phyloP scores from a whole-genome alignment of 2,329 filamentous ascomycete genomes.

The Paracoccidioides brasiliensis region DNA sequence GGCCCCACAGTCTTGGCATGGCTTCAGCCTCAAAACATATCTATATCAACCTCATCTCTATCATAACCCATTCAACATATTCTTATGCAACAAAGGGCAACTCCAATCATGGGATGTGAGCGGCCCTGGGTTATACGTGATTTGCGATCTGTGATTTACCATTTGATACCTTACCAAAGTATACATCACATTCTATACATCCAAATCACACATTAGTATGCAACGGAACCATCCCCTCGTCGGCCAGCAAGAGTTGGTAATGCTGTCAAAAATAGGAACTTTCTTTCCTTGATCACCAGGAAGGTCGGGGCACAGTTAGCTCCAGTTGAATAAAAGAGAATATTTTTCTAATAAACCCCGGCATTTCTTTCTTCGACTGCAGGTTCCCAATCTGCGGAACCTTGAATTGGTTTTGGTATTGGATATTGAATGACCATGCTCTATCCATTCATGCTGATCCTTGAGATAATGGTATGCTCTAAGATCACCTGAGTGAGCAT shows the following conservation, averaged over 20 bases:
- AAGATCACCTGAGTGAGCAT: constrained; percentile 40
- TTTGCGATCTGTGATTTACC: not conserved
- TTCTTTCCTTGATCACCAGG: too few species aligned
- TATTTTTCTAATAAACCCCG: too few species aligned
- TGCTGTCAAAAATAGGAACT: too few species aligned
- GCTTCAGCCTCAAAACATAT: not conserved
- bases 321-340: too few species aligned
- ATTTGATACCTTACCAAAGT: not conserved
- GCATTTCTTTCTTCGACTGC: not conserved
- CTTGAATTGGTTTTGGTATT: not conserved
- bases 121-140: not conserved
- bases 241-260: too few species aligned
- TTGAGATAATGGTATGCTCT: constrained; percentile 33
- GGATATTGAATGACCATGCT: constrained; percentile 7
- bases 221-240: too few species aligned
- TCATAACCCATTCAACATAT: too few species aligned
- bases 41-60: not conserved
- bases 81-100: not conserved
- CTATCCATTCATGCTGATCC: constrained; percentile 35
- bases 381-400: not conserved
- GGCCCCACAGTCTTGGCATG: not conserved
- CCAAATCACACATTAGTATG: too few species aligned
- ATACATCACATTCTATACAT: too few species aligned
- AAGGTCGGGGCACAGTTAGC: too few species aligned
- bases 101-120: not conserved